Base-by-base conservation (phyloP, 2,329 filamentous ascomycete species). In the Claviceps maximensis region DNA sequence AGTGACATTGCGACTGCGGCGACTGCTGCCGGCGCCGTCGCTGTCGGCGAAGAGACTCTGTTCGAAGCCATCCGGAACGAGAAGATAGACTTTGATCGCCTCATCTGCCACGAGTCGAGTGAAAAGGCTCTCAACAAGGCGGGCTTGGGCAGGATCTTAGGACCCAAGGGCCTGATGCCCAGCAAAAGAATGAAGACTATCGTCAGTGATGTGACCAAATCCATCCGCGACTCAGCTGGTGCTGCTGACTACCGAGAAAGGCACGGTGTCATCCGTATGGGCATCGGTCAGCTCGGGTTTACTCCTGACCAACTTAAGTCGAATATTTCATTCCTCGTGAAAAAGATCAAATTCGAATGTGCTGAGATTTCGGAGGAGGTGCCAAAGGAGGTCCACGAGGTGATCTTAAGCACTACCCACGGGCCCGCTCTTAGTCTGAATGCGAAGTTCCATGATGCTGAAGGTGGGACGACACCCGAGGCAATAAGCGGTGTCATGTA, bases 101-200 rank as follows among this genome's bases (percentile, higher is more conserved):
- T 89, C 57, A 82, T 98, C 60, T 95, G 89, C 71, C 90, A 96
- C 68, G 76, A 78, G 50, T 82, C 87, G 60, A 89, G 84, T 60
- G 75, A 93, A 60, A 77, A 79, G 51, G 89, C 86, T 53, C 73
- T 98, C 62, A 86, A 84, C 66, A 90, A 93, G 73, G 85, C 89
- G 38, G 81, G 79, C 0, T 68, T 98, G 57, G 91, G 86, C 58
- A 79, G 84, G 58, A 78, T 95, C 45, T 75, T 98, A 21, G 93
- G 93, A 63, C 93, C 94, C 47, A 84, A 81, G 69, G 90, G 90
- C 2, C 70, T 98, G 63, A 97, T 98, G 93, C 93, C 93, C 6
- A 94, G 81, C 66, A 72, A 79, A 55, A 95, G 95, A 75, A 82
- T 82, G 57, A 89, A 89, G 58, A 97, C 93, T 0, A 86, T 98